phyloP scores from a whole-genome alignment of 768 basidiomycete genomes.

The Auricularia cornea region DNA sequence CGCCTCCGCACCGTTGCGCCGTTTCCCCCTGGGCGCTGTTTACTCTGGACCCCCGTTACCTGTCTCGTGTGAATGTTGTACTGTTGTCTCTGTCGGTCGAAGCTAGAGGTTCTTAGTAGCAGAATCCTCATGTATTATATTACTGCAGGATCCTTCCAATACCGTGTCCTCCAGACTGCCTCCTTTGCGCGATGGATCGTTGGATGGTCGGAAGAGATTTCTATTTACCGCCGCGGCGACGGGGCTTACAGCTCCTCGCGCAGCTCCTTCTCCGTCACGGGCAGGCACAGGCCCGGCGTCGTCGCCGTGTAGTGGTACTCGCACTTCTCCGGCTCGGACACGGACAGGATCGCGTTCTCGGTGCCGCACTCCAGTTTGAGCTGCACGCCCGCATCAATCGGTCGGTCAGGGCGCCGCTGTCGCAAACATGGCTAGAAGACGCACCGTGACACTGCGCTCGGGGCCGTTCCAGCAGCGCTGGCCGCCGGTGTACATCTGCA shows the following conservation, averaged over 20 bases:
- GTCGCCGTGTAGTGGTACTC: conserved; percentile 86
- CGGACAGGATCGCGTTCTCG: conserved; percentile 68
- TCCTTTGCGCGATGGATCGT: background rate
- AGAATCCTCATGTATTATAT: background rate
- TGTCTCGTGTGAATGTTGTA: background rate
- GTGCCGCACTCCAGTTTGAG: conserved; percentile 77
- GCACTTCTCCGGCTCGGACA: conserved; percentile 92
- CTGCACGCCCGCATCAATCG: conserved; percentile 29
- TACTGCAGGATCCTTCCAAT: background rate
- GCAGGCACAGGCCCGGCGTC: conserved; percentile 74
- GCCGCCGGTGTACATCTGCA: conserved; percentile 76
- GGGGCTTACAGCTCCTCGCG: conserved; percentile 22
- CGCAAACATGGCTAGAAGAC: conserved; percentile 13
- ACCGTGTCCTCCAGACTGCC: background rate
- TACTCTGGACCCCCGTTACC: background rate
- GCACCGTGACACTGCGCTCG: conserved; percentile 70
- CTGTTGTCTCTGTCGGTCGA: background rate
- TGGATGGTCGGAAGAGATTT: too few species aligned
- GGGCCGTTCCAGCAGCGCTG: conserved; percentile 97
- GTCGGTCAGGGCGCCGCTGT: background rate
- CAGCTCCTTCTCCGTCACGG: conserved; percentile 32
- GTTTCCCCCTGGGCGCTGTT: background rate
- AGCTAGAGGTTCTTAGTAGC: background rate
- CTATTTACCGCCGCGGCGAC: too few species aligned
- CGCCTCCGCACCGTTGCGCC: background rate